These are phyloP conservation scores for Protoeuglena noctilucae DNA, from an alignment of 139 green algal genomes.

Conservation along the genomic window DNA sequence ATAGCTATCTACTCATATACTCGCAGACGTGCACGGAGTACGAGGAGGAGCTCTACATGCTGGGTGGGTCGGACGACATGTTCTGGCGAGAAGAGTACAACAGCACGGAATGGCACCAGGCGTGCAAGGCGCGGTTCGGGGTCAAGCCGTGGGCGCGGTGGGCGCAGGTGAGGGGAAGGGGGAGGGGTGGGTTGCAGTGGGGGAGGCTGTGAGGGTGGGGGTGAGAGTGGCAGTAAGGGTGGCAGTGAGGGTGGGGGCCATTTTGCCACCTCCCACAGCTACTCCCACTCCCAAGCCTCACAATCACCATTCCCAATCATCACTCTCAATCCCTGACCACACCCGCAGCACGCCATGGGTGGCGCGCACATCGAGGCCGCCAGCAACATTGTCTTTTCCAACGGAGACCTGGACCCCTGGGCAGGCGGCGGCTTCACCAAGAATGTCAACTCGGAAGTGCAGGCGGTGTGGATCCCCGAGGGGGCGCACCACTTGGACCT, in stretches of 20 bases:
- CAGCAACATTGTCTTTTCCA: slow-evolving; percentile 65
- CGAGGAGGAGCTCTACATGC: neutral
- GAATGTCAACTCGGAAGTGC: slow-evolving; percentile 28
- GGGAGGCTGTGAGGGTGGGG: neutral
- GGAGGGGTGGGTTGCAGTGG: slow-evolving; percentile 10
- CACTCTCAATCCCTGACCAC: no score
- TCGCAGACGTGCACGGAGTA: neutral
- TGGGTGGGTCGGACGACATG: slow-evolving; percentile 45
- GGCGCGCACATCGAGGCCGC: slow-evolving; percentile 5
- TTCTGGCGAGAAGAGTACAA: slow-evolving; percentile 28
- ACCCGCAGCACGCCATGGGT: no score
- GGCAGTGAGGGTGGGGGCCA: no score
- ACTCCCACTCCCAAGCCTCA: no score
- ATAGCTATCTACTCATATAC: no score
- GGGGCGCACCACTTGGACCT: slow-evolving; percentile 51
- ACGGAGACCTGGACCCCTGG: slow-evolving; percentile 73
- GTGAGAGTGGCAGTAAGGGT: neutral
- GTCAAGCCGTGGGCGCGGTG: neutral
- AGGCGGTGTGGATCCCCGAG: slow-evolving; percentile 39
- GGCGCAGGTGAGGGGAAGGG: no score
- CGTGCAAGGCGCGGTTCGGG: no score
- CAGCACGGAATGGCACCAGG: neutral
- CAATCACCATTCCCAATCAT: no score
- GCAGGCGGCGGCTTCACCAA: slow-evolving; percentile 21
- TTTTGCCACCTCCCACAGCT: no score